Conservation (phyloP, 2,329 filamentous ascomycete species). For the Ophiostoma angusticollis region DNA sequence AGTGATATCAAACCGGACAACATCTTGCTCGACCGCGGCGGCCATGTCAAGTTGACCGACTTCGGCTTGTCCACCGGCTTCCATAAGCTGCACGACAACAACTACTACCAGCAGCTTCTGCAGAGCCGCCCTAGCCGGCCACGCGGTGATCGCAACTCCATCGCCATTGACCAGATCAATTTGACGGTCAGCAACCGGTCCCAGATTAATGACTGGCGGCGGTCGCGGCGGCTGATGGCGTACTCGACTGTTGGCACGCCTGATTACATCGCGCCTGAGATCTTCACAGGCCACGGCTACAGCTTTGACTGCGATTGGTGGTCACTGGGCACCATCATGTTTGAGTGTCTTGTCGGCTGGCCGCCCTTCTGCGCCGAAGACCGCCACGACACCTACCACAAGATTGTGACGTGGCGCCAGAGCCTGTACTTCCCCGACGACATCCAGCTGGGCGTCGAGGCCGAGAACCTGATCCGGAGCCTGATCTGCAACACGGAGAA, state of each 20-base stretch:
- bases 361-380: conserved; percentile 98
- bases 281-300: conserved; percentile 94
- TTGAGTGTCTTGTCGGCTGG: conserved; percentile 97
- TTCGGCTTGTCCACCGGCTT: conserved; percentile 97
- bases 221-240: conserved; percentile 86
- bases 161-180: conserved; percentile 96
- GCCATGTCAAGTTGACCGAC: conserved; percentile 96
- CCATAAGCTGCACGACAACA: conserved; percentile 94
- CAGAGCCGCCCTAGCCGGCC: conserved; percentile 62
- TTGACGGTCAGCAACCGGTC: conserved; percentile 94
- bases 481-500: conserved; percentile 91
- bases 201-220: conserved; percentile 97
- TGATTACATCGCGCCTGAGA: conserved; percentile 97
- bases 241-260: conserved; percentile 98
- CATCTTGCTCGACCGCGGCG: conserved; percentile 85
- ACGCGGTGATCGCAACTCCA: conserved; percentile 72
- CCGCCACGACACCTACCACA: conserved; percentile 93
- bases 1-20: conserved; percentile 99
- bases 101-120: conserved; percentile 94
- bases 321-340: conserved; percentile 98
- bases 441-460: conserved; percentile 74
- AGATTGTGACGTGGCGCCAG: conserved; percentile 97
- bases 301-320: conserved; percentile 98
- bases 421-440: conserved; percentile 95
- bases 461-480: conserved; percentile 83